Evolutionary conservation across 2,329 filamentous ascomycete genomes (phyloP).

Genomic region (Paradendryphiella salina): DNA sequence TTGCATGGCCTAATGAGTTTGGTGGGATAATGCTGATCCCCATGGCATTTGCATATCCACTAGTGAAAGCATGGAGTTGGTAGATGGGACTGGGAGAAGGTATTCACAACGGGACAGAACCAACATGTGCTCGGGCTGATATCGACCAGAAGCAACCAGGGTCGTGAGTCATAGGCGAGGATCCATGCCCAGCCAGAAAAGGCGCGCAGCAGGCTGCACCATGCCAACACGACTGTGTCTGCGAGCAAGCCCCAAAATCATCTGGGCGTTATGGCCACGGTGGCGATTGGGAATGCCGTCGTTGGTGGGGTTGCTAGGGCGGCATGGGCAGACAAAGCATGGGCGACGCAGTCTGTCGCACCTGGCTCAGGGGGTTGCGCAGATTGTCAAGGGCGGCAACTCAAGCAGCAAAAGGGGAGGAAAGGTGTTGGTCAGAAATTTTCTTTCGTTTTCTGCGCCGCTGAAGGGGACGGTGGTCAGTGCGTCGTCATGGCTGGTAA

Average conservation of each 20-base stretch:
- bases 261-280: slow-evolving; percentile 1
- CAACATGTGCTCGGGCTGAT: slow-evolving; percentile 10
- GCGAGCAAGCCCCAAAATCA: slow-evolving; percentile 2
- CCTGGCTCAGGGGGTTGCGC: slow-evolving; percentile 25
- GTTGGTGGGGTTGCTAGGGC: slow-evolving; percentile 6
- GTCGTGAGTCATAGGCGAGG: slow-evolving; percentile 31
- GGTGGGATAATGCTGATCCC: too few species aligned
- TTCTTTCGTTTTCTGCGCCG: slow-evolving; percentile 16
- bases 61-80: too few species aligned
- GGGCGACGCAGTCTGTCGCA: slow-evolving; percentile 23
- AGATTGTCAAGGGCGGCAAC: slow-evolving; percentile 25
- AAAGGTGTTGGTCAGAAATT: slow-evolving; percentile 17
- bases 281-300: slow-evolving; percentile 8
- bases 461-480: slow-evolving; percentile 13
- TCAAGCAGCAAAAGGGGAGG: slow-evolving; percentile 1
- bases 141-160: slow-evolving; percentile 12
- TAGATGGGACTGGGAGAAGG: too few species aligned
- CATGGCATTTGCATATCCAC: too few species aligned
- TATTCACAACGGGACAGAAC: not conserved
- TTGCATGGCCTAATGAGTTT: too few species aligned
- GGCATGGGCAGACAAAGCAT: slow-evolving; percentile 5
- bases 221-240: not conserved
- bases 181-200: slow-evolving; percentile 13
- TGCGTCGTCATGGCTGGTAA: slow-evolving; percentile 32
- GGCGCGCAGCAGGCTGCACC: slow-evolving; percentile 18